Base-by-base conservation (phyloP, 2,329 filamentous ascomycete species). In the Trichoderma atroviride region DNA sequence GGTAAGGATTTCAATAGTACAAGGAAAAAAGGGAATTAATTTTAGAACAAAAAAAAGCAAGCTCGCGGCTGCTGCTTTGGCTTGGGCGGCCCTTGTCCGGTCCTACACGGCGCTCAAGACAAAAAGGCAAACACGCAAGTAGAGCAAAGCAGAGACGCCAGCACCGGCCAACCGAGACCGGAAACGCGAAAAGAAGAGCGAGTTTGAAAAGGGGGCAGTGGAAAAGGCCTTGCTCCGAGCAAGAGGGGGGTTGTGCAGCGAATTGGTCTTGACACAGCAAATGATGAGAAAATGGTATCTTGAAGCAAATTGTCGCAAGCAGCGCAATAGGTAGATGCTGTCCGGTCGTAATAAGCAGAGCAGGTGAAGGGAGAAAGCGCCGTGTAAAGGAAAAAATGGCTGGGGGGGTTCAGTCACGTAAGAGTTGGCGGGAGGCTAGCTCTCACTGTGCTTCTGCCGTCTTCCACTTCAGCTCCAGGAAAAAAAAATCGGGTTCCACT, bases 1-100 rank as follows among this genome's bases (percentile, higher is more conserved):
- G 53, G 47, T 14, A 55, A 53, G 33, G 50, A 56, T 31, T 50
- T 24, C 47, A 60, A 71, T 62, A 60, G 70, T 62, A 65, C 66
- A 70, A 27, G 53, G 50, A n/a, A 63, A 63, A 69, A 63, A 69
- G 19, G 40, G 13, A 40, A 55, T 37, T 37, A 53, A 53, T 55
- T 37, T 24, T 29, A 19, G 53, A 33, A 19, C 29, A 56, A 27
- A 56, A 66, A 43, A 66, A 37, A 24, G 22, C 47, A 50, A 50
- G 47, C 47, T 50, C 47, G 43, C 53, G 14, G 52, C 52, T 16
- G 27, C 16, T 56, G 53, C 53, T 56, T 29, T n/a, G 14, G 52
- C 52, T 55, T 43, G 16, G 52, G 29, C 35, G 61, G 61, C 50
- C 52, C 61, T 61, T 64, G 61, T 56, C 50, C 61, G 19, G 33